phyloP scores from a whole-genome alignment of 2,329 filamentous ascomycete species.

The Malbranchea zuffiana region DNA sequence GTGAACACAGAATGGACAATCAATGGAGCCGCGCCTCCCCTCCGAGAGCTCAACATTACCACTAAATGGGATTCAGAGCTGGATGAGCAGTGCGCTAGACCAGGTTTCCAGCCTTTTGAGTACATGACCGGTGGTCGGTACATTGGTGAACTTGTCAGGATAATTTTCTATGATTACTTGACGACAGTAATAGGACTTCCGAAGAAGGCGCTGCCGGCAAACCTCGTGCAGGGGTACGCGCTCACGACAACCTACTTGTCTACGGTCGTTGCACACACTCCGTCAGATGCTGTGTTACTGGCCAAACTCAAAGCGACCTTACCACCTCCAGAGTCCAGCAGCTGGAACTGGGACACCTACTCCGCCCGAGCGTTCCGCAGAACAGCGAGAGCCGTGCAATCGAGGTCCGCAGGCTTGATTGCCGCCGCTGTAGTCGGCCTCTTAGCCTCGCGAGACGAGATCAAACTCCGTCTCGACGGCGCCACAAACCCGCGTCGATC shows the following conservation, averaged over 20 bases:
- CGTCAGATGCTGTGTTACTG: constrained; percentile 40
- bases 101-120: constrained; percentile 71
- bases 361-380: constrained; percentile 50
- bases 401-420: constrained; percentile 61
- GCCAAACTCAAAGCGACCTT: constrained; percentile 44
- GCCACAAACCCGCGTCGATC: constrained; percentile 24
- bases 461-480: constrained; percentile 38
- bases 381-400: constrained; percentile 60
- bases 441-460: constrained; percentile 57
- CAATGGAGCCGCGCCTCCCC: constrained; percentile 58
- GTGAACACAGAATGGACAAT: constrained; percentile 83
- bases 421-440: constrained; percentile 63
- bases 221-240: constrained; percentile 48
- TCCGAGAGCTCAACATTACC: constrained; percentile 49
- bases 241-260: constrained; percentile 64
- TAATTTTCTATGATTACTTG: constrained; percentile 58
- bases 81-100: constrained; percentile 54
- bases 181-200: constrained; percentile 34
- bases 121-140: constrained; percentile 76
- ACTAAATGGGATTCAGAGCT: constrained; percentile 60
- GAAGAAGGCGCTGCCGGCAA: constrained; percentile 40
- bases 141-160: constrained; percentile 62
- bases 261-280: constrained; percentile 49
- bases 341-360: constrained; percentile 53
- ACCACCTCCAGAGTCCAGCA: constrained; percentile 32